Percentiles rank a stretch among this genome's conserved stretches.
phyloP scores from a whole-genome alignment of 208 protist genomes.

The Crithidia fasciculata region DNA sequence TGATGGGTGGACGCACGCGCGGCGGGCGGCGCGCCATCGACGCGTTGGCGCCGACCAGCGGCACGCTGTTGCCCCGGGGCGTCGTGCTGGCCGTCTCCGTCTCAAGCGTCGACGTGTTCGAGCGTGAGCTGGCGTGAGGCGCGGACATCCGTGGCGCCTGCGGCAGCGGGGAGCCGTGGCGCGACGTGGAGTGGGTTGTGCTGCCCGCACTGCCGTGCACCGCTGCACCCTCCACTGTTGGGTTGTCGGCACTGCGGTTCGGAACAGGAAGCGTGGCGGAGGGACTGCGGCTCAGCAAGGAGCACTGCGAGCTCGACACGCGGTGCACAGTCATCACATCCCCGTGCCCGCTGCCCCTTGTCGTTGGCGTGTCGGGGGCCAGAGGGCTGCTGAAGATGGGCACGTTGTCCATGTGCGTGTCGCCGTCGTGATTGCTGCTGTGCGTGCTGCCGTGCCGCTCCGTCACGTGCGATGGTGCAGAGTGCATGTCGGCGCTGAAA shows the following conservation, averaged over 20 bases:
- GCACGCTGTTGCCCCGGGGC: slow-evolving; percentile 16
- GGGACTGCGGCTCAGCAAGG: slow-evolving; percentile 6
- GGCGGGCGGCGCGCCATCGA: slow-evolving; percentile 12
- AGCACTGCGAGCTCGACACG: slow-evolving; percentile 1
- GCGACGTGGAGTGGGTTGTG: slow-evolving; percentile 4
- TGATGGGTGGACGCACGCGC: slow-evolving; percentile 29
- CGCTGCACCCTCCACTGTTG: neutral
- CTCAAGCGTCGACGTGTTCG: neutral
- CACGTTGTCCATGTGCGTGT: neutral
- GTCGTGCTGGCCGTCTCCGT: slow-evolving; percentile 13
- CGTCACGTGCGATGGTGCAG: neutral
- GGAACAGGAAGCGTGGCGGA: neutral
- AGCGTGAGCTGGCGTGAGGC: neutral
- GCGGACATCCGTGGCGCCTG: neutral
- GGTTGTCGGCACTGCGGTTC: neutral
- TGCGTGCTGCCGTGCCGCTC: slow-evolving; percentile 7
- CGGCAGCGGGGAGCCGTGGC: slow-evolving; percentile 17
- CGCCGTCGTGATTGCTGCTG: slow-evolving; percentile 7
- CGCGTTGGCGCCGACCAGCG: slow-evolving; percentile 14
- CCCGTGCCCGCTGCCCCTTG: neutral
- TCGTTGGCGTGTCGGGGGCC: slow-evolving; percentile 1
- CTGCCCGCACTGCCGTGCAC: neutral
- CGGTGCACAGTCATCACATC: neutral
- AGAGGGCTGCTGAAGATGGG: slow-evolving; percentile 10
- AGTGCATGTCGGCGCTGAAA: slow-evolving; percentile 10